Evolutionary conservation across 2,329 filamentous ascomycete species (phyloP), one percentile per base, ranked within the genome.

Genomic region (Beauveria sp.): DNA sequence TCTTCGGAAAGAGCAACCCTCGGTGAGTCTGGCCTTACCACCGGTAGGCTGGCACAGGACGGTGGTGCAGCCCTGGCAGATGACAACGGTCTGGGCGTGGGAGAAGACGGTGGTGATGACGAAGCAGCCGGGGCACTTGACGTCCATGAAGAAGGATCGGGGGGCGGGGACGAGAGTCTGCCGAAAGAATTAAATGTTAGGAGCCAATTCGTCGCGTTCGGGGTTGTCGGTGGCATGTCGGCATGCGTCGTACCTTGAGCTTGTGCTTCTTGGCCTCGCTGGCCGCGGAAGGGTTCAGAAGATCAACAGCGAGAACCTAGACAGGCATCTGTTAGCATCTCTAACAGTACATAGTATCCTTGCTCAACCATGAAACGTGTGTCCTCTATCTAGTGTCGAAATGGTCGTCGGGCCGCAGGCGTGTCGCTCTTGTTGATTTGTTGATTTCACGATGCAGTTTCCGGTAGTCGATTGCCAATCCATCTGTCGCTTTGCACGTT

Each of bases 51-150:
- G 94, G 91, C 94, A 99, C 68, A 99, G 91, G 71, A 99, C 94
- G 74, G 96, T 97, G 75, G 93, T 96, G 91, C 94, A 99, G 75
- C 94, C 94, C 77, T 92, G 92, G 89, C 94, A 99, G 86, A 97
- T 96, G 80, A 99, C 94, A 79, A 99, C 94, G 78, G 94, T 99
- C 87, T 99, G 94, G 80, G 94, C 94, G 87, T 99, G 94, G 68
- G 93, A 97, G 91, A 97, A 99, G 82, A 99, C 94, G 80, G 94
- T 99, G 80, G 94, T 99, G 87, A 99, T 99, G 80, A 92, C 97
- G 89, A 97, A 99, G 91, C 94, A 99, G 76, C 94, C 94, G 79
- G 94, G 94, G 90, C 94, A 99, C 90, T 99, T 99, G 85, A 99
- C 94, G 79, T 99, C 94, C 94, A 99, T 99, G 91, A 99, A 99